Evolutionary conservation across 2,329 filamentous ascomycete species (phyloP).

Genomic region (Stagonosporopsis rhizophila): DNA sequence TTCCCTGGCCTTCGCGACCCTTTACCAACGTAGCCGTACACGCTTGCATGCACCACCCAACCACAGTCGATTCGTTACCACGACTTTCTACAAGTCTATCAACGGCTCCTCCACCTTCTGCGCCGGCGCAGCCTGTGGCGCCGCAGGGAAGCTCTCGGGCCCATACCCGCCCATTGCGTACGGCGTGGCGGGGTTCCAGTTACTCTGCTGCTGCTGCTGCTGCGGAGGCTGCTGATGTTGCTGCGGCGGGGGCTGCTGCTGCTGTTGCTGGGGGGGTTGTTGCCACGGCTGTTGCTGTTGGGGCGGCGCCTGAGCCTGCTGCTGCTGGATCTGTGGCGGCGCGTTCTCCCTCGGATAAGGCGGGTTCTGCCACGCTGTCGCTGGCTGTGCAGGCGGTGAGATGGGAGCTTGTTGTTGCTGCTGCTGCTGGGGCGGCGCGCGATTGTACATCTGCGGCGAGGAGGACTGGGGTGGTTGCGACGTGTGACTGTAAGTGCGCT

Average conservation of each 20-base stretch:
- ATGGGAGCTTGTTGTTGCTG: conserved; percentile 32
- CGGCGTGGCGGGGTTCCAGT: conserved; percentile 44
- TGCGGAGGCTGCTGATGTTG: conserved; percentile 35
- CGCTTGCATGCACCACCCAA: not conserved
- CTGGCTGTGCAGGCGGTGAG: conserved; percentile 41
- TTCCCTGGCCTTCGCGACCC: no score
- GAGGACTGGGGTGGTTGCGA: conserved; percentile 47
- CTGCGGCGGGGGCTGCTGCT: conserved; percentile 24
- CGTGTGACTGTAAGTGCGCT: conserved; percentile 40
- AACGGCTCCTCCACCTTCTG: conserved; percentile 73
- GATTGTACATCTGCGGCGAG: conserved; percentile 44
- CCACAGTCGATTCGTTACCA: not conserved
- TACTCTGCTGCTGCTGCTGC: conserved; percentile 45
- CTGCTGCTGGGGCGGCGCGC: conserved; percentile 26
- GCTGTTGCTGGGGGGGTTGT: no score
- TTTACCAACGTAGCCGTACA: no score
- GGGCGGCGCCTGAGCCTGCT: not conserved
- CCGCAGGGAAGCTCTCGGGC: conserved; percentile 66
- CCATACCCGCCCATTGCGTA: conserved; percentile 52
- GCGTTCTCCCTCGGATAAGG: conserved; percentile 43
- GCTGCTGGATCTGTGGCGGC: conserved; percentile 26
- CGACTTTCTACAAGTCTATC: conserved; percentile 70
- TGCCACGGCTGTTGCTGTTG: conserved; percentile 5
- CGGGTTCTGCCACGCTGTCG: conserved; percentile 40
- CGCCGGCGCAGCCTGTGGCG: conserved; percentile 61